Base-by-base conservation (phyloP, 2,329 filamentous ascomycete species). In the Fusarium equiseti region DNA sequence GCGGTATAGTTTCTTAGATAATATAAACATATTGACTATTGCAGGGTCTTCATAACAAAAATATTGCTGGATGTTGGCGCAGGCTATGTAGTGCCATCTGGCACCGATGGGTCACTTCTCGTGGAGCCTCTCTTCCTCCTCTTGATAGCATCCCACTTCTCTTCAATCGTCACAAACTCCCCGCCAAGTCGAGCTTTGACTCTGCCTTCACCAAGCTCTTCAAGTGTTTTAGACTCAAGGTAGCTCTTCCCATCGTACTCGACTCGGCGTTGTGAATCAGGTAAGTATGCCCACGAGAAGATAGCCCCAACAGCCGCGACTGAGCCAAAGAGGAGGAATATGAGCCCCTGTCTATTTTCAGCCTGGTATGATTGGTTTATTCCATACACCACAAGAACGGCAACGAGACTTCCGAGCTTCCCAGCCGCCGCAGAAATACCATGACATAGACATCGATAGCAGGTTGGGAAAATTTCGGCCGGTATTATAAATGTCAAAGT, bases 401-500 rank as follows among this genome's bases (percentile, higher is more conserved):
- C 85, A 8, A 86, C 77, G 53, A 90, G 84, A 62, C 86, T 86
- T 26, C 87, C 88, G 2, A 88, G 77, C 73, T 90, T 90, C 13
- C 88, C 88, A 1, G 85, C 84, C 0, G 88, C 88, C 0, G 88
- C 88, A 0, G 88, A 88, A 55, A 90, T 87, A 26, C 88, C 88
- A 72, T 90, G 88, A 63, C 87, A 90, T 1, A 88, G 89, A 53
- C 85, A 88, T 43, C 89, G 85, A 71, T 90, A 90, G 67, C 85
- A 84, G 3, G 89, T 91, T 0, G 88, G 88, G 75, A 91, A 91
- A 44, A 89, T 85, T 74, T 91, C 89, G 44, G 87, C 88, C 2
- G 89, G 88, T 18, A 91, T 85, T 57, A 90, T 86, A 72, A 91
- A 90, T 0, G 88, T 90, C 13, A 90, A 83, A 1, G 86, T 88